These are phyloP conservation scores for Nannochloris sp. DNA, from an alignment of 139 green algal species.

Conservation along the genomic window DNA sequence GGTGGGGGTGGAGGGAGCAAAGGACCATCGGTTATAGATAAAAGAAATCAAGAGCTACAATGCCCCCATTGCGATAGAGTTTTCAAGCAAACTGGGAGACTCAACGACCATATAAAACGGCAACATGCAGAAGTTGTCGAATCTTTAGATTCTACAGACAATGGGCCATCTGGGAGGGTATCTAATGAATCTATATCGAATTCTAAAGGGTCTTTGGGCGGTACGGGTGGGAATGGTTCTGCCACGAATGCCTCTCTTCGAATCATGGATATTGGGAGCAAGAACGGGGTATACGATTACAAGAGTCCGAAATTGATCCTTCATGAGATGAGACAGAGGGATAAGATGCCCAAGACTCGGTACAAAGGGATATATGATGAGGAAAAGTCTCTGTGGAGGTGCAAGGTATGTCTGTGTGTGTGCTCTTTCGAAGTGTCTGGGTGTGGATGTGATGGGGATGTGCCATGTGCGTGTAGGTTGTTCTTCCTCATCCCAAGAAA, in stretches of 20 bases:
- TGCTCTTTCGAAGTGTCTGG: not conserved
- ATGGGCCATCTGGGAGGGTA: not conserved
- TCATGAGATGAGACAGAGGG: constrained; percentile 51
- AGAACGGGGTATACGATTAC: constrained; percentile 55
- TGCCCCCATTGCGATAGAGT: constrained; percentile 81
- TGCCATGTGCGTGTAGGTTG: constrained; percentile 53
- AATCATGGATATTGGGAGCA: constrained; percentile 62
- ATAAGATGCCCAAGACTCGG: constrained; percentile 51
- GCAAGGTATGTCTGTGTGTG: constrained; percentile 7
- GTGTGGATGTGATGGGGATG: constrained; percentile 23
- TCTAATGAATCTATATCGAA: not conserved
- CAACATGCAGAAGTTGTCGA: constrained; percentile 31
- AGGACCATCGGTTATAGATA: constrained; percentile 72
- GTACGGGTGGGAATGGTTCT: not conserved
- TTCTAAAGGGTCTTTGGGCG: not conserved
- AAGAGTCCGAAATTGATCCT: constrained; percentile 76
- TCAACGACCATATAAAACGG: constrained; percentile 60
- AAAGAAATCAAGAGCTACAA: constrained; percentile 64
- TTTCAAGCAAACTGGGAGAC: constrained; percentile 61
- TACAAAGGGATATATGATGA: constrained; percentile 29
- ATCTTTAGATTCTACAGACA: not conserved
- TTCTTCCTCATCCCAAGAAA: constrained; percentile 59
- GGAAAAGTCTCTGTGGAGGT: not conserved
- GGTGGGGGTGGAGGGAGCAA: constrained; percentile 66
- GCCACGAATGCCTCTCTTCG: not conserved